A percentile compares a stretch with the other conserved stretches of the same genome.
These are phyloP conservation scores for Penstemon newberryi DNA, from an alignment of 257 asterid genomes.

Conservation along the genomic window DNA sequence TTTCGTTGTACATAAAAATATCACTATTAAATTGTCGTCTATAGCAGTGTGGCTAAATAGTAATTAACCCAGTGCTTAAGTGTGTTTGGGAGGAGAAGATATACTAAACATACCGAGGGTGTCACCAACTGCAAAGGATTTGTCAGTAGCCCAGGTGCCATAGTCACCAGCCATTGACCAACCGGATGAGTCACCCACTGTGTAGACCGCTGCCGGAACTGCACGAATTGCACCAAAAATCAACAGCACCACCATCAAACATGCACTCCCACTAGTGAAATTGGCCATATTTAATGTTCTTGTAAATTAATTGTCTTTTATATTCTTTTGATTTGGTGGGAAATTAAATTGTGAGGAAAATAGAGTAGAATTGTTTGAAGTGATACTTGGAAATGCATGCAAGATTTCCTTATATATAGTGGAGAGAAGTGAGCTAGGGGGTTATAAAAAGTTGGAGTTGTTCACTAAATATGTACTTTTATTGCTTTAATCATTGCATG, in stretches of 20 bases:
- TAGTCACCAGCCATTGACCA: slow-evolving; percentile 71
- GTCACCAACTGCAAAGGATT: slow-evolving; percentile 66
- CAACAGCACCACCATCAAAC: slow-evolving; percentile 34
- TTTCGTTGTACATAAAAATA: too few relatives aligned
- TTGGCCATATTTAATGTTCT: slow-evolving; percentile 41
- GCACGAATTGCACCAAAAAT: slow-evolving; percentile 23
- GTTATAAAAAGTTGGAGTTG: slow-evolving; percentile 33
- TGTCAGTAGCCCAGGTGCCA: slow-evolving; percentile 55
- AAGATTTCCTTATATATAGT: not conserved
- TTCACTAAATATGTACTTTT: slow-evolving; percentile 25
- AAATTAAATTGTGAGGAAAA: not conserved
- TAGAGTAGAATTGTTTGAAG: not conserved
- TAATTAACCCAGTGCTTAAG: too few relatives aligned
- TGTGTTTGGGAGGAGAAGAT: too few relatives aligned
- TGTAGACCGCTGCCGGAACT: slow-evolving; percentile 45
- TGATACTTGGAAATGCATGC: not conserved
- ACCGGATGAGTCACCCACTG: slow-evolving; percentile 76
- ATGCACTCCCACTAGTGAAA: slow-evolving; percentile 4
- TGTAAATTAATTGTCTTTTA: not conserved
- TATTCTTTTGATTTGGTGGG: not conserved
- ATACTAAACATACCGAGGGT: slow-evolving; percentile 50
- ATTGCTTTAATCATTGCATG: not conserved
- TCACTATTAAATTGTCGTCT: too few relatives aligned
- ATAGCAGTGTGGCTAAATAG: too few relatives aligned
- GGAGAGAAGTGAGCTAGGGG: not conserved